Evolutionary conservation across 2,329 filamentous ascomycete species (phyloP).

Genomic region (Proliferodiscus dingleyae): DNA sequence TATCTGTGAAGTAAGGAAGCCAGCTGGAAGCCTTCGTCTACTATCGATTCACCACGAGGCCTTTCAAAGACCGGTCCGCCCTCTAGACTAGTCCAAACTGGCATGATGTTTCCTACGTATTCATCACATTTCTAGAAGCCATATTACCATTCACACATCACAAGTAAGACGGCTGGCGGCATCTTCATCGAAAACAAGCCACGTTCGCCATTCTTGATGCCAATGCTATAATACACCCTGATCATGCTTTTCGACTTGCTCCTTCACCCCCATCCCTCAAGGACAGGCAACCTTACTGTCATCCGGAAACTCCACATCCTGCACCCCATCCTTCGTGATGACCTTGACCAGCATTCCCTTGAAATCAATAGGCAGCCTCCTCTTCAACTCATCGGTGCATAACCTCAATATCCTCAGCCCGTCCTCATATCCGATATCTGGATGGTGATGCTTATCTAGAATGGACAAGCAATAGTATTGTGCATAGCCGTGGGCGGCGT

Average conservation of each 20-base stretch:
- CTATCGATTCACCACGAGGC: too few relatives aligned
- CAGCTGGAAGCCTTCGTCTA: too few relatives aligned
- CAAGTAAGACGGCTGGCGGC: neutral
- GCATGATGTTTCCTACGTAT: too few relatives aligned
- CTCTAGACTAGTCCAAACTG: too few relatives aligned
- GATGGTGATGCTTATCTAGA: conserved; percentile 97
- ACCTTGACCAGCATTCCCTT: conserved; percentile 95
- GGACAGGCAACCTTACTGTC: conserved; percentile 34
- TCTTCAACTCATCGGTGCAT: conserved; percentile 96
- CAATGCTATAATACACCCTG: conserved; percentile 29
- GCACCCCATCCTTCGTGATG: conserved; percentile 88
- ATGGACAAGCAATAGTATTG: conserved; percentile 99
- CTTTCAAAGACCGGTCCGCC: too few relatives aligned
- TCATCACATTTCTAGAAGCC: too few relatives aligned
- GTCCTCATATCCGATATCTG: conserved; percentile 82
- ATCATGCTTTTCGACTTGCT: conserved; percentile 8
- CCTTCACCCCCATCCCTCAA: conserved; percentile 12
- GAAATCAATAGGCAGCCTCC: conserved; percentile 96
- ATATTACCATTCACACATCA: too few relatives aligned
- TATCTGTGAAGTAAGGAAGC: too few relatives aligned
- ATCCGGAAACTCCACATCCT: conserved; percentile 80
- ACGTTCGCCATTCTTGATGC: conserved; percentile 23
- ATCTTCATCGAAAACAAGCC: neutral
- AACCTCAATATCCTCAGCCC: conserved; percentile 89
- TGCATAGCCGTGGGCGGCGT: conserved; percentile 96